Conservation (phyloP, 768 basidiomycete species). For the Daedaleopsis nitida region DNA sequence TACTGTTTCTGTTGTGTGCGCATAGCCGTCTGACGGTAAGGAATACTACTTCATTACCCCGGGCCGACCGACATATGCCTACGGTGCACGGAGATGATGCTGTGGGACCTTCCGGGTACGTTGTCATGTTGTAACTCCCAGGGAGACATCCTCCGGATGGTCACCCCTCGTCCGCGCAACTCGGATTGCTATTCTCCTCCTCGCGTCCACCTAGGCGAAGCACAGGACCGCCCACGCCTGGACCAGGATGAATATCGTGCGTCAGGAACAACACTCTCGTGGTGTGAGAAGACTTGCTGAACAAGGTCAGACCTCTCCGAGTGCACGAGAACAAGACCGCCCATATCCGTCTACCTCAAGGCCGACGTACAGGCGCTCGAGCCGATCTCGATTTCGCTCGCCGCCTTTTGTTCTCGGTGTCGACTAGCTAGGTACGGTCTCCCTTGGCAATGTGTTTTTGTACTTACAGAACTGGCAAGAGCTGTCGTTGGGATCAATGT, state of each 20-base stretch:
- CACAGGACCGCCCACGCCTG: background rate
- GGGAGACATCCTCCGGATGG: background rate
- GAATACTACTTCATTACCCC: no score
- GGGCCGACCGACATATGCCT: no score
- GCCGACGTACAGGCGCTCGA: background rate
- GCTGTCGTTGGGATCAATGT: background rate
- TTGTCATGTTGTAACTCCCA: background rate
- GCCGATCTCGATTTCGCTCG: background rate
- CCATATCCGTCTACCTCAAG: slow-evolving; percentile 1
- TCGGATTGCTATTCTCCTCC: background rate
- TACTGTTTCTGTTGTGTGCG: no score
- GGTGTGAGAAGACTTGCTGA: background rate
- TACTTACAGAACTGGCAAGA: background rate
- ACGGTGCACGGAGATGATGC: background rate
- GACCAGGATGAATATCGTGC: background rate
- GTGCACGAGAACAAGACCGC: slow-evolving; percentile 1
- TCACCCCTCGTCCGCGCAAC: background rate
- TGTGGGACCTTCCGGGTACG: background rate
- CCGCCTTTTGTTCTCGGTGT: background rate
- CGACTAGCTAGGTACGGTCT: background rate
- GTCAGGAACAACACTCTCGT: background rate
- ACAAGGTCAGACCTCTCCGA: background rate
- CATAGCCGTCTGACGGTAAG: no score
- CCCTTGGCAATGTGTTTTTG: slow-evolving; percentile 1
- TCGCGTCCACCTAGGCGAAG: background rate